A percentile compares a stretch with the other conserved stretches of the same genome.
Conservation (phyloP, 208 protist species). For the Trypanosoma rangeli region DNA sequence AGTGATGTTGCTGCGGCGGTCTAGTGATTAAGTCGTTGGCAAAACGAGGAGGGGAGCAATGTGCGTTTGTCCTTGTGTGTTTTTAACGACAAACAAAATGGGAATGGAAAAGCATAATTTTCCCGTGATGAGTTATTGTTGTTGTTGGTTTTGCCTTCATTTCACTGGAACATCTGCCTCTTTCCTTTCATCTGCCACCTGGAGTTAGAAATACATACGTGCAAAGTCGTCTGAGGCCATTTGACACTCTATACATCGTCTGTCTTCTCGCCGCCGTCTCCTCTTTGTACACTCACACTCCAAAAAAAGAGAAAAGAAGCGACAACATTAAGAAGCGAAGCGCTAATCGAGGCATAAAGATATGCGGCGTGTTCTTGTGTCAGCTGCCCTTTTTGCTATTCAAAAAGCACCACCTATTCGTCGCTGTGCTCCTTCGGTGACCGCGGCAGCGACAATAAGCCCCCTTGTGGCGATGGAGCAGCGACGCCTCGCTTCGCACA, state of each 20-base stretch:
- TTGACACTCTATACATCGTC: background rate
- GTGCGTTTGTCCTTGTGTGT: background rate
- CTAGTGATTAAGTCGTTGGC: background rate
- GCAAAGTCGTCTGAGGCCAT: background rate
- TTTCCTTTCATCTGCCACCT: too few species aligned
- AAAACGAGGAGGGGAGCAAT: background rate
- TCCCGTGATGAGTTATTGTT: background rate
- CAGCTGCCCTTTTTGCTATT: slow-evolving; percentile 10
- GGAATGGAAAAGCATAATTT: background rate
- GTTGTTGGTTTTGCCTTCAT: background rate
- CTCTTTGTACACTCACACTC: background rate
- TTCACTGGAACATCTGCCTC: too few species aligned
- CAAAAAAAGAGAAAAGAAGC: background rate
- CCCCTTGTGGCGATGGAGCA: slow-evolving; percentile 27
- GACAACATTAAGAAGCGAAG: slow-evolving; percentile 7
- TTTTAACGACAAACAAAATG: background rate
- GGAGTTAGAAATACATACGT: background rate
- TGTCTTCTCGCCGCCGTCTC: background rate
- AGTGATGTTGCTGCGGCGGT: background rate
- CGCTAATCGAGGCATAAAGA: background rate
- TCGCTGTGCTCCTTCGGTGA: slow-evolving; percentile 30
- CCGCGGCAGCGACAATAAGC: background rate
- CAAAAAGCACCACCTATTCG: background rate
- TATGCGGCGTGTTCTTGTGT: slow-evolving; percentile 34
- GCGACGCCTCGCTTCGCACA: slow-evolving; percentile 55